These are phyloP conservation scores for Arabis alpina DNA, from an alignment of 345 rosid species.

Conservation along the genomic window DNA sequence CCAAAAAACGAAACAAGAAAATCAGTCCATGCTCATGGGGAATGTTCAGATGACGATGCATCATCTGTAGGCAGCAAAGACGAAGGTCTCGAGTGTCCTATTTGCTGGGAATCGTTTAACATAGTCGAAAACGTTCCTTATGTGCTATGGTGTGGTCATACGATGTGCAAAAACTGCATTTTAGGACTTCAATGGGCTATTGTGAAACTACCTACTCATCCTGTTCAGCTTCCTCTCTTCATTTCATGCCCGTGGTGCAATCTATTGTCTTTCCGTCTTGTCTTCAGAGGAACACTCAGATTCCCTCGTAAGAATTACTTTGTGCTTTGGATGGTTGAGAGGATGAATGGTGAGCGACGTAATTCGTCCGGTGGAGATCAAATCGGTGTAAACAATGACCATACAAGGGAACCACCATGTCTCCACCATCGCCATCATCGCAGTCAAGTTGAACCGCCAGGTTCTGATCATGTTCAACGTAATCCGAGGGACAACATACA, in stretches of 20 bases:
- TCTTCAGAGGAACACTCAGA: slow-evolving; percentile 71
- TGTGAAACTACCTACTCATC: slow-evolving; percentile 72
- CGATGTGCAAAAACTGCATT: slow-evolving; percentile 86
- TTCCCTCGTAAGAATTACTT: slow-evolving; percentile 90
- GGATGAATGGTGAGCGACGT: slow-evolving; percentile 72
- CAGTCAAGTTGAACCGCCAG: slow-evolving; percentile 45
- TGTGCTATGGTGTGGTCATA: slow-evolving; percentile 93
- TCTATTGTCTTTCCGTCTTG: slow-evolving; percentile 73
- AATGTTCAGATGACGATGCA: slow-evolving; percentile 76
- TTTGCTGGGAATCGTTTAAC: slow-evolving; percentile 91
- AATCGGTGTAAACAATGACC: slow-evolving; percentile 34
- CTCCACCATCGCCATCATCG: slow-evolving; percentile 39
- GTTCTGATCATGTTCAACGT: slow-evolving; percentile 37
- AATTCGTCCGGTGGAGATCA: slow-evolving; percentile 50
- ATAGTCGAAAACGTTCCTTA: slow-evolving; percentile 92
- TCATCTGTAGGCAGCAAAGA: slow-evolving; percentile 63
- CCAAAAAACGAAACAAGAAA: slow-evolving; percentile 45
- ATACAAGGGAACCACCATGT: slow-evolving; percentile 45
- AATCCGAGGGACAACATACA: slow-evolving; percentile 41
- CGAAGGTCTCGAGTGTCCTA: slow-evolving; percentile 85
- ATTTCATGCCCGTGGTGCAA: slow-evolving; percentile 95
- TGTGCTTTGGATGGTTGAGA: slow-evolving; percentile 95
- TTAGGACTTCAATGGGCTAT: slow-evolving; percentile 80
- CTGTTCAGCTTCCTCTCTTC: slow-evolving; percentile 85
- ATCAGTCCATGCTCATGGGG: slow-evolving; percentile 48